These are phyloP conservation scores for Colletotrichum karsti DNA, from an alignment of 2,329 filamentous ascomycete species.

Conservation along the genomic window DNA sequence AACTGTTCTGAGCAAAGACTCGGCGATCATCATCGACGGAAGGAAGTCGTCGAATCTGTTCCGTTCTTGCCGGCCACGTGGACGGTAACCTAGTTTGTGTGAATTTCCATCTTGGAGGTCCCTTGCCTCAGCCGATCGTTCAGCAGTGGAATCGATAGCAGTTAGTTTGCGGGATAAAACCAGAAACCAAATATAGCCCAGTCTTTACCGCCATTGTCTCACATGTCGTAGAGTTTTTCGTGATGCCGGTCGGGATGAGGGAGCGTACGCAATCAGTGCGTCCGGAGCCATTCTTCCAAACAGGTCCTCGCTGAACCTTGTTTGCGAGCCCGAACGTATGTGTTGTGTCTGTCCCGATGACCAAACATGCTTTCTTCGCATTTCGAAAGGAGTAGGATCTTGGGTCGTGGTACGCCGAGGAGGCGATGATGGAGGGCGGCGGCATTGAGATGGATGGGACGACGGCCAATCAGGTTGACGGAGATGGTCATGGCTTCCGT, in stretches of 20 bases:
- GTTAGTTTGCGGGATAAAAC: not conserved
- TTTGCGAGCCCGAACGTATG: not conserved
- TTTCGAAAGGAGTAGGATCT: not conserved
- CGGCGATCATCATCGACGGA: not conserved
- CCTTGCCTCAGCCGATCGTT: not conserved
- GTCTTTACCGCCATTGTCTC: constrained; percentile 22
- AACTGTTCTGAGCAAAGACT: constrained; percentile 80
- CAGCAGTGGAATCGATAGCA: not conserved
- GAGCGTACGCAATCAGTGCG: not conserved
- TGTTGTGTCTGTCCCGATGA: not conserved
- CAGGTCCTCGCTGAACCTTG: not conserved
- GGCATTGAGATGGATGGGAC: not conserved
- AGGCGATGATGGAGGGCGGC: not conserved
- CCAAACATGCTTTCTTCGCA: not conserved
- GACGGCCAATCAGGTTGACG: not conserved
- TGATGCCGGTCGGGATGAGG: not conserved
- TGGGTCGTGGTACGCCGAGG: not conserved
- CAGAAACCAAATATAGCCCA: constrained; percentile 11
- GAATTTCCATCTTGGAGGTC: not conserved
- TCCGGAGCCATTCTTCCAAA: not conserved
- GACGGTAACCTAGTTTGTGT: not conserved
- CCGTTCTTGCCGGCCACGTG: constrained; percentile 10
- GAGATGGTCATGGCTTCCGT: not conserved
- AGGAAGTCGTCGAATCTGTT: not conserved
- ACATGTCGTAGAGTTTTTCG: constrained; percentile 18